Base-by-base conservation (phyloP, 805 yeast genomes). In the Zygoascus biomembranicola region DNA sequence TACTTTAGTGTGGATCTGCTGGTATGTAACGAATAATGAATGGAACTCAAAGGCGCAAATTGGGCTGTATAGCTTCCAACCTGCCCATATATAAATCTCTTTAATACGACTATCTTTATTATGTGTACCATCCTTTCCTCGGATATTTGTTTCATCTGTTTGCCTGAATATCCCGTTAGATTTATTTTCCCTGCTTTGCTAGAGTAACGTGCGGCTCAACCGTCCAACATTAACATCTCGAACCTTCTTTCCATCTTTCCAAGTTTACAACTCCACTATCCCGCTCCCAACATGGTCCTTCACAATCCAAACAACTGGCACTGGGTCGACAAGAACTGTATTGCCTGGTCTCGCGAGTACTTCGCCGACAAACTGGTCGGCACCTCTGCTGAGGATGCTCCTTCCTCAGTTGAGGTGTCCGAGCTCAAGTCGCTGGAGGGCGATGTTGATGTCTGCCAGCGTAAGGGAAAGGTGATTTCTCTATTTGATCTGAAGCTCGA, bases 271-370 rank as follows among this genome's bases (percentile, higher is more conserved):
- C 39, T 35, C 8, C 13, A 35, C 39, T 11, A 35, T 35, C 39
- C 16, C 16, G 16, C 39, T 35, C 39, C 39, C 39, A 35, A 20
- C 31, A 92, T 92, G 97, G 97, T 87, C 43, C 90, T 94, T 32
- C 85, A 89, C 72, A 94, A 92, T 77, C 98, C 98, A 42, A 94
- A 94, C 71, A 92, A 92, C 73, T 92, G 99, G 99, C 99, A 94
- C 77, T 94, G 98, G 98, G 97, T 90, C 58, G 97, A 92, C 72
- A 92, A 92, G 70, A 94, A 94, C 75, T 94, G 99, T 73, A 78
- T 92, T 54, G 84, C 80, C 53, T 94, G 99, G 99, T 78, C 97
- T 11, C 81, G 81, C 57, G 76, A 78, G 43, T 92, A 92, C 69
- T 87, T 94, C 68, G 69, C 71, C 32, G 77, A 79, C 47, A 77